Evolutionary conservation across 495 filamentous ascomycete genomes (phyloP).

Genomic region (Aspergillus cristatus): DNA sequence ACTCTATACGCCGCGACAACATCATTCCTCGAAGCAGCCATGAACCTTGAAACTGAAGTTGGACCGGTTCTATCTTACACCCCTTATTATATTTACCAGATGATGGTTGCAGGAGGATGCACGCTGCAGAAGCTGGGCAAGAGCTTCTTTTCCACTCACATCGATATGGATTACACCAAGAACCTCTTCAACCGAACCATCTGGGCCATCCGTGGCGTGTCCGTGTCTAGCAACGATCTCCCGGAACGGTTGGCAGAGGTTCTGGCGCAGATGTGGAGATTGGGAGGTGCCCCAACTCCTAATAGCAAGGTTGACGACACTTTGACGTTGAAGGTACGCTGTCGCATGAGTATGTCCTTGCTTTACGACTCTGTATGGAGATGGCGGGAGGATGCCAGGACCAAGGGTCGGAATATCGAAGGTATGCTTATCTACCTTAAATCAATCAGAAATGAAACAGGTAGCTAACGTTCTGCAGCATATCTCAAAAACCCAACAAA

Average conservation of each 20-base stretch:
- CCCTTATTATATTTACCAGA: conserved; percentile 84
- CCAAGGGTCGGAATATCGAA: conserved; percentile 70
- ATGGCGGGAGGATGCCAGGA: conserved; percentile 81
- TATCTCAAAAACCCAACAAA: conserved; percentile 83
- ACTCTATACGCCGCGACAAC: conserved; percentile 68
- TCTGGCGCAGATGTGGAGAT: conserved; percentile 86
- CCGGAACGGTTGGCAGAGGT: conserved; percentile 80
- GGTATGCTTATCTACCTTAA: conserved; percentile 37
- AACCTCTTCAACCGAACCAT: conserved; percentile 69
- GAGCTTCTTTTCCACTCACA: conserved; percentile 62
- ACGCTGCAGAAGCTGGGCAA: conserved; percentile 77
- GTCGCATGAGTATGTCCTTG: conserved; percentile 86
- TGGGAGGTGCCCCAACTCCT: conserved; percentile 43
- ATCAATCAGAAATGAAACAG: not conserved
- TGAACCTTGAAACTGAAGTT: conserved; percentile 47
- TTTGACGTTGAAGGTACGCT: conserved; percentile 76
- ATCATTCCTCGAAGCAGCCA: conserved; percentile 62
- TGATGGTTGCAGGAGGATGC: conserved; percentile 82
- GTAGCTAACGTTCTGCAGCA: too few relatives aligned
- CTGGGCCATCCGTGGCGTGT: conserved; percentile 64
- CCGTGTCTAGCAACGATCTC: conserved; percentile 75
- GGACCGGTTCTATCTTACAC: conserved; percentile 54
- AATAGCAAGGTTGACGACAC: conserved; percentile 51
- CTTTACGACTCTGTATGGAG: conserved; percentile 91
- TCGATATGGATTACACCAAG: conserved; percentile 67